Base-by-base conservation (phyloP, 2,329 filamentous ascomycete genomes). In the Leptographium wingfieldii region DNA sequence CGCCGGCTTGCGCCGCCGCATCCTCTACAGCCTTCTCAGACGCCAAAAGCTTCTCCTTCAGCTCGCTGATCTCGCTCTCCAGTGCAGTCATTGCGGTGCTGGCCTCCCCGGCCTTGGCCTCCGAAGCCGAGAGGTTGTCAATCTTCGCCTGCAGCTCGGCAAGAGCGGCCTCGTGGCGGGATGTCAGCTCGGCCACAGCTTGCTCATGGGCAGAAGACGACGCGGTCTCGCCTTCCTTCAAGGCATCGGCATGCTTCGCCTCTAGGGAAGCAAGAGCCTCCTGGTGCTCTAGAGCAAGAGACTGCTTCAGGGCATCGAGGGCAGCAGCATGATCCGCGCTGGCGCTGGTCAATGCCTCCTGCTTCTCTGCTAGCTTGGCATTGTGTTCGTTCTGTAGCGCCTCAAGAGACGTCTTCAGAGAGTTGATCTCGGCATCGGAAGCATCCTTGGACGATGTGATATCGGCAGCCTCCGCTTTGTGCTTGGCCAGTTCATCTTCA, bases 71-170 rank as follows among this genome's bases (percentile, higher is more conserved):
- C 57, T 83, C 75, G n/a, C 73, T 72, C 66, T 84, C 79, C 2
- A 85, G 72, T 3, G 73, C 69, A n/a, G 75, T 69, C 33, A 83
- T 70, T 67, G 76, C 77, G 40, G 73, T 70, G 58, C 74, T 76
- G 16, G 75, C 73, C 27, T 72, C 70, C 67, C 78, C 75, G 5
- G 80, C 67, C 5, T 71, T 70, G n/a, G 70, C 69, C 57, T 77
- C 77, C 2, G 77, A 76, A 1, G 76, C 72, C 1, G 73, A 73
- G 58, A 84, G 68, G 49, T 79, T 77, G 25, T 81, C 76, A 38
- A 86, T 73, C 69, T 81, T 78, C 66, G 73, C 77, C 69, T 84
- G 77, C 54, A 85, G 70, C 25, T 77, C 76, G 29, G 73, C 73
- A 35, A 77, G 66, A 3, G 73, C 69, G 12, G 73, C 66, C 59